Conservation (phyloP, 2,329 filamentous ascomycete species). For the Thielaviopsis musarum region DNA sequence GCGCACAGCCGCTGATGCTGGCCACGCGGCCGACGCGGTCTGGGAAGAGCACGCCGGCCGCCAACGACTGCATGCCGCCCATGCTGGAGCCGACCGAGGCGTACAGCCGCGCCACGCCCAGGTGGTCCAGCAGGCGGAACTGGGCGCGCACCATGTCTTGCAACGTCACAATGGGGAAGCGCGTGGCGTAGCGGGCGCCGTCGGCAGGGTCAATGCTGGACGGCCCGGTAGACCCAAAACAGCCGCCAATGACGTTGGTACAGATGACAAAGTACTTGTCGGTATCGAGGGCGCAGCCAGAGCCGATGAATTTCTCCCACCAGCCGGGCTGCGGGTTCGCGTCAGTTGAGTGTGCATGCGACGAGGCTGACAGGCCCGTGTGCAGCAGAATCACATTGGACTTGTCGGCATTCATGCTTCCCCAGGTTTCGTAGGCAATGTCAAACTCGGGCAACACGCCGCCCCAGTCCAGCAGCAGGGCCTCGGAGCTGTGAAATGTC, state of each 20-base stretch:
- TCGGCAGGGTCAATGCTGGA: slow-evolving; percentile 77
- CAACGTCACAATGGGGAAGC: slow-evolving; percentile 89
- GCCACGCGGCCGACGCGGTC: slow-evolving; percentile 67
- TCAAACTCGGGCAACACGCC: slow-evolving; percentile 79
- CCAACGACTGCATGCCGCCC: slow-evolving; percentile 95
- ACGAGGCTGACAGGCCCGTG: slow-evolving; percentile 91
- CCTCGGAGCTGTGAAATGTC: slow-evolving; percentile 54
- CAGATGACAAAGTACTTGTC: slow-evolving; percentile 86
- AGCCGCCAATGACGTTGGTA: slow-evolving; percentile 91
- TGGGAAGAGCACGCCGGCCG: slow-evolving; percentile 69
- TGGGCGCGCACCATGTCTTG: slow-evolving; percentile 96
- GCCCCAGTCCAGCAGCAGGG: slow-evolving; percentile 83
- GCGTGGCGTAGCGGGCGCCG: slow-evolving; percentile 75
- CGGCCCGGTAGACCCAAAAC: slow-evolving; percentile 88
- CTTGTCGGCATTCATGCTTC: slow-evolving; percentile 57
- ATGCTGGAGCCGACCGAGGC: slow-evolving; percentile 93
- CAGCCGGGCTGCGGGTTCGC: slow-evolving; percentile 78
- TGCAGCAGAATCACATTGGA: slow-evolving; percentile 85
- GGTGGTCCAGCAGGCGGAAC: slow-evolving; percentile 66
- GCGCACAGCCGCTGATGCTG: slow-evolving; percentile 81
- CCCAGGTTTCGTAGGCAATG: slow-evolving; percentile 90
- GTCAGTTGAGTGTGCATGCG: slow-evolving; percentile 84
- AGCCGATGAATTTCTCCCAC: slow-evolving; percentile 98
- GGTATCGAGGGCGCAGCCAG: slow-evolving; percentile 71
- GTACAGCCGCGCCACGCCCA: slow-evolving; percentile 65